Evolutionary conservation across 2,329 filamentous ascomycete genomes (phyloP), one percentile per base, ranked within the genome.

Genomic region (Fusarium poae): DNA sequence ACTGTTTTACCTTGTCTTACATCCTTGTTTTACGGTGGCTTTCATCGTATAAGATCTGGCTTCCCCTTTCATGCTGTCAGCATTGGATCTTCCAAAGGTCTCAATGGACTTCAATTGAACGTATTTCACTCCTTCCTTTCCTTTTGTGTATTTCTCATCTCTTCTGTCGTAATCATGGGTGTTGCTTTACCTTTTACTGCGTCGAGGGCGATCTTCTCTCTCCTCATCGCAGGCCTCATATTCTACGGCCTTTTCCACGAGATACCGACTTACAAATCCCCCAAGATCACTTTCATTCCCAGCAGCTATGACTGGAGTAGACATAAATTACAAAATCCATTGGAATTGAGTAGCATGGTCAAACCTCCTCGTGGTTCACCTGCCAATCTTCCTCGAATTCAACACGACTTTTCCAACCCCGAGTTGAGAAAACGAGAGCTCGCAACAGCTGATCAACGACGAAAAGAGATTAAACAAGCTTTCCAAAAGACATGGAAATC

Each of bases 401-500:
- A 74, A 18, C 54, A 68, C 42, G 62, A 72, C 21, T 75, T 74
- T 21, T 58, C 68, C 8, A 27, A 51, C 2, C 48, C 54, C 10
- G 68, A 68, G 37, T 61, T 49, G 25, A 66, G 27, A 9, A 67
- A 71, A 11, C 43, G 70, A 13, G 55, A 65, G 2, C 37, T 57
- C 8, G 58, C 52, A 20, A 61, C 54, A 0, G 34, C 57, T 1
- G 50, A 67, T 4, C 57, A 72, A 3, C 45, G 62, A 16, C 70
- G 79, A 27, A 64, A 71, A 13, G 82, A 82, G 15, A 81, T 88
- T 20, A 81, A 79, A 65, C 77, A 79, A 20, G 83, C 81, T 48
- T 88, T 88, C 57, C 49, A 77, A 23, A 85, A 85, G 71, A 83
- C 84, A 27, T 91, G 88, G 87, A 68, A 74, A 9, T 83, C 84